Percentiles rank a stretch among this genome's conserved stretches.
These are phyloP conservation scores for Magnusiomyces ingens DNA, from an alignment of 1,139 yeast genomes.

Conservation along the genomic window DNA sequence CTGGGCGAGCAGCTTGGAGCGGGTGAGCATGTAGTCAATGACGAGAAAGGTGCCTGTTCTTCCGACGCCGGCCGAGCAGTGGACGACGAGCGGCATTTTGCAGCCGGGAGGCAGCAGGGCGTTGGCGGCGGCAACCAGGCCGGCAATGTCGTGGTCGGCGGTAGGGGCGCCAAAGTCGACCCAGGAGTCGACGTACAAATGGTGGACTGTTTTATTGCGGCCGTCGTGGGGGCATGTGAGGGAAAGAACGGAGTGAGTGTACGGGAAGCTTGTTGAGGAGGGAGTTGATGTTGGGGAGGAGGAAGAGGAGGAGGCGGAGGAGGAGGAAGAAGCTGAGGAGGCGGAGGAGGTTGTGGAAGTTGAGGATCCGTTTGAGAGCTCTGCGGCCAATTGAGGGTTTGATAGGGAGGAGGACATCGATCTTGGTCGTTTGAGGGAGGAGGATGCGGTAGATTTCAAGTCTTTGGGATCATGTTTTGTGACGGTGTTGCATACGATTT, in stretches of 20 bases:
- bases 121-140: conserved; percentile 32
- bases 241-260: conserved; percentile 2
- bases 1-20: conserved; percentile 9
- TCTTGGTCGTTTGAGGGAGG: not conserved
- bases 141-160: conserved; percentile 32
- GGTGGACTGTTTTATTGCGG: conserved; percentile 36
- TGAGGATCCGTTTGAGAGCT: not conserved
- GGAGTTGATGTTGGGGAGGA: not conserved
- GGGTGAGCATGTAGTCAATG: conserved; percentile 45
- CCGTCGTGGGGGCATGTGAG: conserved; percentile 8
- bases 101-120: conserved; percentile 11
- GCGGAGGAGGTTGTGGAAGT: not conserved
- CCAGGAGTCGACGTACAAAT: conserved; percentile 52
- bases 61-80: conserved; percentile 85
- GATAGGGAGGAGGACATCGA: not conserved
- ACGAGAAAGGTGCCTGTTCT: conserved; percentile 76
- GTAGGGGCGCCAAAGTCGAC: conserved; percentile 12
- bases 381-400: not conserved
- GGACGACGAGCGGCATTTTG: conserved; percentile 42
- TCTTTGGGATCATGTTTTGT: not conserved
- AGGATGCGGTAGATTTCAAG: not conserved
- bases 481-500: conserved; percentile 14
- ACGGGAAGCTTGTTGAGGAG: conserved; percentile 3
- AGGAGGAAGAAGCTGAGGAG: not conserved
- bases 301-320: not conserved